Percentiles rank a stretch among this genome's conserved stretches.
Evolutionary conservation across 441 rosid species (phyloP).

Genomic region (Erodium trifolium): DNA sequence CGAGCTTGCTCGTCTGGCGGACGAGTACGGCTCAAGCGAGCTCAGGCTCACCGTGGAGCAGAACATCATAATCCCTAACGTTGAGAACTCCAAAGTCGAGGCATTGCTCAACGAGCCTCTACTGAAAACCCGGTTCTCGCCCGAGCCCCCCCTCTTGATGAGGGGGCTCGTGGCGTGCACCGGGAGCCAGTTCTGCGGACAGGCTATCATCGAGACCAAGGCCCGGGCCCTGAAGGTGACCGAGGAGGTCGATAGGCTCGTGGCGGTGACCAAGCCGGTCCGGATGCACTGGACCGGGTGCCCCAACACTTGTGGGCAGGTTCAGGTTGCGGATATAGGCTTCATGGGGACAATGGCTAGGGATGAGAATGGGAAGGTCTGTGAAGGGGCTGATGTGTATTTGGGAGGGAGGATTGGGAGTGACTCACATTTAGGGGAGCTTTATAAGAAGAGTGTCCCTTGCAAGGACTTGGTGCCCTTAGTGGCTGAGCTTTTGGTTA

Average conservation of each 20-base stretch:
- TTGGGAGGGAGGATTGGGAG: conserved; percentile 88
- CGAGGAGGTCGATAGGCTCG: conserved; percentile 73
- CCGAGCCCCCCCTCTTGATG: conserved; percentile 74
- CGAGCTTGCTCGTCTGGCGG: conserved; percentile 72
- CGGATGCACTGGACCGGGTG: conserved; percentile 99
- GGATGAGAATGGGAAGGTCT: conserved; percentile 62
- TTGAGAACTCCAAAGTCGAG: conserved; percentile 60
- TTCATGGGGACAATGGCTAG: conserved; percentile 93
- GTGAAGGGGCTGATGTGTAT: conserved; percentile 76
- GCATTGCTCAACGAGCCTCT: conserved; percentile 61
- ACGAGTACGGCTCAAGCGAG: conserved; percentile 69
- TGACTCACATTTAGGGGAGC: conserved; percentile 66
- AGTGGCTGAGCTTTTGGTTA: conserved; percentile 62
- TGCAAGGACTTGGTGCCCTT: conserved; percentile 74
- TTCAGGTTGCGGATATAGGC: conserved; percentile 90
- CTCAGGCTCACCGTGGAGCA: conserved; percentile 85
- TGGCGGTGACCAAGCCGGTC: conserved; percentile 46
- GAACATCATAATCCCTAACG: conserved; percentile 73
- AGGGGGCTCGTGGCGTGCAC: conserved; percentile 88
- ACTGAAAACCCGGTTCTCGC: conserved; percentile 48
- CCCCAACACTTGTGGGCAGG: conserved; percentile 88
- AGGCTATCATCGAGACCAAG: conserved; percentile 85
- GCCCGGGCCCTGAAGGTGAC: conserved; percentile 79
- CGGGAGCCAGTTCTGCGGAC: conserved; percentile 88
- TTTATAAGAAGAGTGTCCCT: conserved; percentile 77